Conservation (phyloP, 352 stramenopile species). For the Pythium rhizo-oryzae region DNA sequence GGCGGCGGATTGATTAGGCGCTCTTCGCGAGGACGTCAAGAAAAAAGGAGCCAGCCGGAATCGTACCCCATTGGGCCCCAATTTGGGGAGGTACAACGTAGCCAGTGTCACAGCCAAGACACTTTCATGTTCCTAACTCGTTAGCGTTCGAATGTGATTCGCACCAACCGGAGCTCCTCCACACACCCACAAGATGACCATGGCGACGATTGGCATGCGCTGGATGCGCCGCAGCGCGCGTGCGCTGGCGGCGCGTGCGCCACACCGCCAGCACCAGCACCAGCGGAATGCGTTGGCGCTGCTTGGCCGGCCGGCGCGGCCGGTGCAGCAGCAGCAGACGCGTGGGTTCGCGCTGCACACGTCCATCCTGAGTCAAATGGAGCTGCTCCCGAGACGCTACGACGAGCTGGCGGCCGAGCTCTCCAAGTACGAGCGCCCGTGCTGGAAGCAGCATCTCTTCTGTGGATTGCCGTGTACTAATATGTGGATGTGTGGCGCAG, state of each 20-base stretch:
- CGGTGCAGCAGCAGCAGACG: constrained; percentile 23
- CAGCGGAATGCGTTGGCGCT: background rate
- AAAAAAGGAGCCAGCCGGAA: background rate
- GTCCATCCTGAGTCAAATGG: constrained; percentile 76
- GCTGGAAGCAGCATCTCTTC: too few species aligned
- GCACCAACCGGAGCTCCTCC: background rate
- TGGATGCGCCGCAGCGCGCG: constrained; percentile 15
- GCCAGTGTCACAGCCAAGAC: too few species aligned
- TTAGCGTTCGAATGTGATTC: background rate
- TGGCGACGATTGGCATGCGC: constrained; percentile 25
- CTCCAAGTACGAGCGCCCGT: constrained; percentile 41
- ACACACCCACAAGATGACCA: background rate
- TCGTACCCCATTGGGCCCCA: too few species aligned
- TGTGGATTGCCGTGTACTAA: background rate
- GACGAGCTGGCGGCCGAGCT: constrained; percentile 67
- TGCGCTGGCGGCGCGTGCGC: background rate
- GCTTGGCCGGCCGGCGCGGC: too few species aligned
- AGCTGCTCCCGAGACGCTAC: constrained; percentile 61
- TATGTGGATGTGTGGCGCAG: constrained; percentile 28
- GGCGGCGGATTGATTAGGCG: background rate
- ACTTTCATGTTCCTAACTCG: constrained; percentile 9
- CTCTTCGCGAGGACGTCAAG: constrained; percentile 5
- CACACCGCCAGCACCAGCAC: background rate
- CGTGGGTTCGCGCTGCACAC: constrained; percentile 67
- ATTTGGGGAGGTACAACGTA: background rate